Evolutionary conservation across 2,329 filamentous ascomycete genomes (phyloP), one percentile per base, ranked within the genome.

Genomic region (Ophiostoma australiae): DNA sequence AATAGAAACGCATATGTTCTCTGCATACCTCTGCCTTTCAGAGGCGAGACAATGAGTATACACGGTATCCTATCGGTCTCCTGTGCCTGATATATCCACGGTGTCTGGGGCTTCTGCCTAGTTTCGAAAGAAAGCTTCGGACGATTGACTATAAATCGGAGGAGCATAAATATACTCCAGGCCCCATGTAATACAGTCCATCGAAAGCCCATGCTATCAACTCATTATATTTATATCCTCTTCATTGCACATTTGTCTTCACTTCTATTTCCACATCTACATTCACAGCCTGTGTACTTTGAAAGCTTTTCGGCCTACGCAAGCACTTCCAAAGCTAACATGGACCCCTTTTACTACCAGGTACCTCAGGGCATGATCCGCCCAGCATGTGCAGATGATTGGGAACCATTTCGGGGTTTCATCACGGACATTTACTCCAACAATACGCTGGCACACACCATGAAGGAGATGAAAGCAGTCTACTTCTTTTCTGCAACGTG

Each of bases 361-460:
- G 1, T 31, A 8, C 41, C n/a, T 10, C 35, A 44, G n/a, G 23
- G 27, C 17, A 31, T 70, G 65, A 69, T 73, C 68, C 71, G 77
- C 20, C 78, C 78, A 1, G 72, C 73, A 61, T 76, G 75, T 70
- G 70, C 77, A 10, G 77, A 78, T 67, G 77, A 79, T 72, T 79
- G 78, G 78, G 78, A 79, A 72, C 76, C 77, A 2, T 78, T 77
- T 71, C 74, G 75, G 6, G 75, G 75, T 6, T 68, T 75, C 69
- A 78, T 79, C 58, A 73, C 75, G 6, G 71, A 75, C 23, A 73
- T 78, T 8, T 79, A 79, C 73, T 76, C 73, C 48, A 75, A 75
- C 31, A 78, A 80, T 73, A 81, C 78, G 73, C 75, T 80, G 23
- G 79, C 79, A 39, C 77, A 80, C 13, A 79, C 79, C 41, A 80